These are phyloP conservation scores for Corchorus olitorius DNA, from an alignment of 345 rosid genomes.

Conservation along the genomic window DNA sequence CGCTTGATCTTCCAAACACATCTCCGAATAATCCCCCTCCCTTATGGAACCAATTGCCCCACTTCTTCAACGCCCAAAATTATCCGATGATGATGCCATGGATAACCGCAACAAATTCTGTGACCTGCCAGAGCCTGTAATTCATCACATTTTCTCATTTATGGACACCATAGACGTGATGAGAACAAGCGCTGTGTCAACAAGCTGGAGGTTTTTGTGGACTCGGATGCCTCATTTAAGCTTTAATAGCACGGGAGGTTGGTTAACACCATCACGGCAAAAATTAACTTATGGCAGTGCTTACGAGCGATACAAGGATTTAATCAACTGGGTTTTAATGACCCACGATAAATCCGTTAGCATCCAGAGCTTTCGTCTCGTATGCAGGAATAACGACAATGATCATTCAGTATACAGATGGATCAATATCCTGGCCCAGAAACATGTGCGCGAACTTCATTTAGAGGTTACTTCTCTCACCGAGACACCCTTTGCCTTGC, in stretches of 20 bases:
- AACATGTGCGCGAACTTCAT: neutral
- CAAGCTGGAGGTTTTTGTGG: neutral
- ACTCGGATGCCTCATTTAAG: neutral
- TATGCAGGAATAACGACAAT: no score
- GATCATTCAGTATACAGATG: no score
- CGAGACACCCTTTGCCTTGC: neutral
- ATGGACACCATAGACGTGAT: neutral
- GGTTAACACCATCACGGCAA: neutral
- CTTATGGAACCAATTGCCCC: neutral
- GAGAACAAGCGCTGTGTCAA: neutral
- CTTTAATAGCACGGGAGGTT: neutral
- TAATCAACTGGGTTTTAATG: neutral
- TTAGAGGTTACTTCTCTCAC: neutral
- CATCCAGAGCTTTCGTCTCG: no score
- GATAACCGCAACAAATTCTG: neutral
- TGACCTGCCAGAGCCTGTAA: neutral
- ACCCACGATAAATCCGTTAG: no score
- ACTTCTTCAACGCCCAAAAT: neutral
- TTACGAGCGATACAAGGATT: neutral
- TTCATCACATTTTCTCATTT: neutral
- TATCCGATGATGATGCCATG: neutral
- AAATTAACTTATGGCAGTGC: no score
- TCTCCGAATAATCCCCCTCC: neutral
- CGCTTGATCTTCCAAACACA: no score
- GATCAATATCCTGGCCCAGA: neutral